Percentiles rank a stretch among this genome's conserved stretches.
These are phyloP conservation scores for Sclerotinia sclerotiorum DNA, from an alignment of 2,329 filamentous ascomycete species.

Conservation along the genomic window DNA sequence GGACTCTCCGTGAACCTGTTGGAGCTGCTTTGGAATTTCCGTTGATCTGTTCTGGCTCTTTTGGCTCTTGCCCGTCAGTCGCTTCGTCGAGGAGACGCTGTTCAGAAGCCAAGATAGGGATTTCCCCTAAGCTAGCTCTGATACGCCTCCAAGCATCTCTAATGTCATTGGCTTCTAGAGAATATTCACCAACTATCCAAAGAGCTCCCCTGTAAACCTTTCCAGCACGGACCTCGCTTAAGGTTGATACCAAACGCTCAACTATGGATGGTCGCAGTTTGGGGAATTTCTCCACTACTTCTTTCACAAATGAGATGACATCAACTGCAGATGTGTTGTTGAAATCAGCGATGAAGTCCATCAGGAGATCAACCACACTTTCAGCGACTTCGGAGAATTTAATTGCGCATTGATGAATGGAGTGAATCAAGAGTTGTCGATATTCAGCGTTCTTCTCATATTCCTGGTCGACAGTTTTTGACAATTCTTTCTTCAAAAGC, in stretches of 20 bases:
- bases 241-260: conserved; percentile 80
- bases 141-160: conserved; percentile 96
- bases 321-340: conserved; percentile 96
- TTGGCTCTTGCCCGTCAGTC: conserved; percentile 65
- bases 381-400: conserved; percentile 98
- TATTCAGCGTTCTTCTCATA: conserved; percentile 99
- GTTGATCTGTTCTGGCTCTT: conserved; percentile 68
- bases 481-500: conserved; percentile 93
- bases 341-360: conserved; percentile 99
- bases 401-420: conserved; percentile 97
- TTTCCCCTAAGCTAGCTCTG: conserved; percentile 88
- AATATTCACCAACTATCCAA: conserved; percentile 98
- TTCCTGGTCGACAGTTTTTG: conserved; percentile 96
- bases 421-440: conserved; percentile 90
- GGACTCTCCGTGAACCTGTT: conserved; percentile 83
- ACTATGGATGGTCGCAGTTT: conserved; percentile 85
- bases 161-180: conserved; percentile 89
- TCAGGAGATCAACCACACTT: conserved; percentile 92
- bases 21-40: conserved; percentile 77
- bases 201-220: conserved; percentile 96
- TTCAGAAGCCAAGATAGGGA: conserved; percentile 93
- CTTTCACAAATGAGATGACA: conserved; percentile 98
- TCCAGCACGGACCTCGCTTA: conserved; percentile 90
- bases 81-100: conserved; percentile 87
- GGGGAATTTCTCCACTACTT: conserved; percentile 97